phyloP scores from a whole-genome alignment of 2,329 filamentous ascomycete genomes.

The Alternaria gaisen region DNA sequence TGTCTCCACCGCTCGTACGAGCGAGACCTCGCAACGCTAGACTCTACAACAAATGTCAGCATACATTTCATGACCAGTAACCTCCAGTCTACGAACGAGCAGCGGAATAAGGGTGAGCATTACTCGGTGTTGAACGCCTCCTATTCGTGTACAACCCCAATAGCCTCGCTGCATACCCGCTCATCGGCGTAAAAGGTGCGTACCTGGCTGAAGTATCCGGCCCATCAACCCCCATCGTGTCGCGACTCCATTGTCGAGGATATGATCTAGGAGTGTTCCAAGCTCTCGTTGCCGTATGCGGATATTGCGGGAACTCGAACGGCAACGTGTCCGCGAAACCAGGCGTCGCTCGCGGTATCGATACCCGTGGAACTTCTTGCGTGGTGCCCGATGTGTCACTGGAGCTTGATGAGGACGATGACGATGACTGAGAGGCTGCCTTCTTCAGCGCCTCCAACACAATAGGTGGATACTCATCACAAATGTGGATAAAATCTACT shows the following conservation, averaged over 20 bases:
- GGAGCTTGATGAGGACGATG: slow-evolving; percentile 20
- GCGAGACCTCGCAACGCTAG: slow-evolving; percentile 7
- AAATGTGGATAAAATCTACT: slow-evolving; percentile 34
- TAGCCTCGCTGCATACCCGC: slow-evolving; percentile 11
- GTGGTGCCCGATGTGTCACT: slow-evolving; percentile 19
- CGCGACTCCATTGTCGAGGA: slow-evolving; percentile 24
- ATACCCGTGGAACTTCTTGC: slow-evolving; percentile 32
- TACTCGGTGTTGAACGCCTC: slow-evolving; percentile 31
- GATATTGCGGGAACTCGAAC: slow-evolving; percentile 21
- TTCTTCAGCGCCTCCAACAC: slow-evolving; percentile 24
- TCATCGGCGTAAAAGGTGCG: slow-evolving; percentile 24
- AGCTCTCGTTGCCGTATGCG: slow-evolving; percentile 9
- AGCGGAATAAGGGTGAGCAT: slow-evolving; percentile 28
- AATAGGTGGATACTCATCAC: slow-evolving; percentile 31
- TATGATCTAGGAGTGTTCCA: slow-evolving; percentile 21
- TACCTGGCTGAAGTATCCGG: slow-evolving; percentile 25
- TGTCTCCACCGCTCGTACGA: slow-evolving; percentile 1
- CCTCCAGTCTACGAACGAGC: slow-evolving; percentile 21
- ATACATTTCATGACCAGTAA: slow-evolving; percentile 13
- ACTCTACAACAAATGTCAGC: slow-evolving; percentile 12
- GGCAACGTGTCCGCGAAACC: slow-evolving; percentile 10
- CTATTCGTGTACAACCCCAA: slow-evolving; percentile 21
- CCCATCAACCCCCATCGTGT: slow-evolving; percentile 2
- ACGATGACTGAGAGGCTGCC: slow-evolving; percentile 3
- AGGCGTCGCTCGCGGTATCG: slow-evolving; percentile 26